Percentiles rank a stretch among this genome's conserved stretches.
phyloP scores from a whole-genome alignment of 2,329 filamentous ascomycete species.

The Pyrenochaeta sp. region DNA sequence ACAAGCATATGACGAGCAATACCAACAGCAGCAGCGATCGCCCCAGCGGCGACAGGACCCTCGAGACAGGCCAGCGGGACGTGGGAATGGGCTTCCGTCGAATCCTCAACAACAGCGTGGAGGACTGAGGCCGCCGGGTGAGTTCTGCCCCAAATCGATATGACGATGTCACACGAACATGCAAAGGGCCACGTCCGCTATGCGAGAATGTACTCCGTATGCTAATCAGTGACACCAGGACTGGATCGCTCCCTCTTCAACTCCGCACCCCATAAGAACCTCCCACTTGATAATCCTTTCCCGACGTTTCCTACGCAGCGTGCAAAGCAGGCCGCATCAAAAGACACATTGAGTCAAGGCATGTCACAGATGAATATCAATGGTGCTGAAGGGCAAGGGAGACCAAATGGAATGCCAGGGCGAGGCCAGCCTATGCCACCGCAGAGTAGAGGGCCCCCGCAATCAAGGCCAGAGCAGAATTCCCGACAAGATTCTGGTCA shows the following conservation, averaged over 20 bases:
- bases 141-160: conserved; percentile 13
- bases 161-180: too few species aligned
- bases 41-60: conserved; percentile 36
- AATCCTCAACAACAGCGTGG: conserved; percentile 31
- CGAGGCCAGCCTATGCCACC: conserved; percentile 32
- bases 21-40: conserved; percentile 33
- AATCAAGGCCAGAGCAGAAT: conserved; percentile 26
- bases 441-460: conserved; percentile 30
- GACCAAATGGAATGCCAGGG: conserved; percentile 24
- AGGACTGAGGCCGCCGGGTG: conserved; percentile 38
- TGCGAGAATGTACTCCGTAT: not conserved
- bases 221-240: conserved; percentile 28
- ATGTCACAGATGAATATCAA: conserved; percentile 47
- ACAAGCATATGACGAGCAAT: conserved; percentile 33
- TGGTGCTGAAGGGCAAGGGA: conserved; percentile 23
- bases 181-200: not conserved
- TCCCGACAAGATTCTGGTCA: conserved; percentile 46
- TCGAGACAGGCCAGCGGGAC: conserved; percentile 31
- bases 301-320: conserved; percentile 53
- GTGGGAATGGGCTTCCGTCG: conserved; percentile 29
- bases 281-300: conserved; percentile 57
- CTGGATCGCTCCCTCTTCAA: conserved; percentile 40
- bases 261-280: conserved; percentile 31
- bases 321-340: conserved; percentile 14
- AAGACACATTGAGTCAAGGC: conserved; percentile 38